Percentiles rank a stretch among this genome's conserved stretches.
These are phyloP conservation scores for Penicillium bialowiezense DNA, from an alignment of 495 filamentous ascomycete genomes.

Conservation along the genomic window DNA sequence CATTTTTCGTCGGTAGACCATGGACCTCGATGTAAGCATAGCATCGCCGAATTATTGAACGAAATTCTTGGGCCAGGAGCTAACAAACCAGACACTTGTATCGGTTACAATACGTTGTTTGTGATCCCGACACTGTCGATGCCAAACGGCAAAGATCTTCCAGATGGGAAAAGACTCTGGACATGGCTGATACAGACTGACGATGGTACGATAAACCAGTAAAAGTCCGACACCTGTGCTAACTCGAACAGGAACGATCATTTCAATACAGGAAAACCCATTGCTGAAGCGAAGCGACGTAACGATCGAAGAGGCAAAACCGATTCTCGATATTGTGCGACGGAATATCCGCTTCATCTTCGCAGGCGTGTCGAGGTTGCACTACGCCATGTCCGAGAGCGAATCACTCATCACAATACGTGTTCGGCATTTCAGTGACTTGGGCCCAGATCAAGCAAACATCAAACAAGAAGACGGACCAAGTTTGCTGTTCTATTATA, in stretches of 20 bases:
- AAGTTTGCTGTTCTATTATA: conserved; percentile 78
- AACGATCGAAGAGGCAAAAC: conserved; percentile 27
- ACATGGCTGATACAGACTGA: conserved; percentile 80
- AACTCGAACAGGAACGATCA: conserved; percentile 55
- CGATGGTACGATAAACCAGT: conserved; percentile 53
- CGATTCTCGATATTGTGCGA: conserved; percentile 54
- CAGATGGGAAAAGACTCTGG: conserved; percentile 65
- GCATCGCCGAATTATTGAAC: neutral
- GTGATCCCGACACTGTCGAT: conserved; percentile 40
- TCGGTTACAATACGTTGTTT: conserved; percentile 80
- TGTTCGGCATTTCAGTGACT: conserved; percentile 40
- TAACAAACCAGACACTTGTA: conserved; percentile 59
- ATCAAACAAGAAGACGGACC: conserved; percentile 60
- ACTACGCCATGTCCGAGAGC: conserved; percentile 37
- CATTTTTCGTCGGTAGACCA: conserved; percentile 63
- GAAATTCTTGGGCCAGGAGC: neutral
- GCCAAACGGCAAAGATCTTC: conserved; percentile 46
- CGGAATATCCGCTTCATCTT: conserved; percentile 71
- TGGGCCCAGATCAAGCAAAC: conserved; percentile 28
- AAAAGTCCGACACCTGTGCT: neutral
- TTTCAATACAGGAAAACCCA: conserved; percentile 74
- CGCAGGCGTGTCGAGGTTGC: conserved; percentile 60
- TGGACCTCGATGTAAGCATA: conserved; percentile 49
- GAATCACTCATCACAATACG: conserved; percentile 50
- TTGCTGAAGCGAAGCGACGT: conserved; percentile 40